Percentiles rank a stretch among this genome's conserved stretches.
Evolutionary conservation across 495 filamentous ascomycete genomes (phyloP).

Genomic region (Baudoinia panamericana): DNA sequence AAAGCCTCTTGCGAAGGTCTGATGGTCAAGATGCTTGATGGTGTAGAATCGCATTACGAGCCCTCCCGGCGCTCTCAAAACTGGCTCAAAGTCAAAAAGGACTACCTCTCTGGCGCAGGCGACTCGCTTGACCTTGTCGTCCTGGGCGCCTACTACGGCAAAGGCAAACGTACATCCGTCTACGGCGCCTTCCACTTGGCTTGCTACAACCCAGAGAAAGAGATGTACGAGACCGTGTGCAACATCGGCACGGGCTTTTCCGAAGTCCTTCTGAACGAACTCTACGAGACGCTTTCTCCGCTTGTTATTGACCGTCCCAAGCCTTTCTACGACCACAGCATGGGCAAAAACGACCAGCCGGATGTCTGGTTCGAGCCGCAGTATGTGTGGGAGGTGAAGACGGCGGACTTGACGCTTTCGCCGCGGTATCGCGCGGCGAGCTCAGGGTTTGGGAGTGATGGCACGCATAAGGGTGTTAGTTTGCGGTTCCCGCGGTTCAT

Average conservation of each 20-base stretch:
- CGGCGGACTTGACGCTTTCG: conserved; percentile 83
- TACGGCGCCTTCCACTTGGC: conserved; percentile 93
- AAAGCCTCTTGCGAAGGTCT: conserved; percentile 92
- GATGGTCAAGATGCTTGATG: conserved; percentile 99
- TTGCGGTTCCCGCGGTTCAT: conserved; percentile 88
- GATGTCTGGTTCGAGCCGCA: conserved; percentile 97
- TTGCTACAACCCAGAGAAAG: conserved; percentile 67
- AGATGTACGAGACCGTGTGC: conserved; percentile 87
- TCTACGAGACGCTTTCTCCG: conserved; percentile 56
- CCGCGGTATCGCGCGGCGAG: conserved; percentile 79
- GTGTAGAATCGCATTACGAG: conserved; percentile 80
- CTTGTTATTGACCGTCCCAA: conserved; percentile 79
- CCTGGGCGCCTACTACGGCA: conserved; percentile 84
- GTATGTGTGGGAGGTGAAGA: conserved; percentile 94
- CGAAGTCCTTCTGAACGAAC: conserved; percentile 68
- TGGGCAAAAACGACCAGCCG: conserved; percentile 76
- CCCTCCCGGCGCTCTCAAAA: conserved; percentile 90
- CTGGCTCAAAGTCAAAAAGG: conserved; percentile 99
- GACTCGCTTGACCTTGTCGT: conserved; percentile 96
- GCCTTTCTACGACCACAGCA: conserved; percentile 81
- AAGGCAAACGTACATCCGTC: conserved; percentile 84
- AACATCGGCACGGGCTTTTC: conserved; percentile 98
- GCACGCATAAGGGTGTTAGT: conserved; percentile 70
- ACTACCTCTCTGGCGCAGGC: conserved; percentile 83
- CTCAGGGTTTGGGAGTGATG: conserved; percentile 35